These are phyloP conservation scores for Hymenoscyphus salicellus DNA, from an alignment of 2,329 filamentous ascomycete genomes.

Conservation along the genomic window DNA sequence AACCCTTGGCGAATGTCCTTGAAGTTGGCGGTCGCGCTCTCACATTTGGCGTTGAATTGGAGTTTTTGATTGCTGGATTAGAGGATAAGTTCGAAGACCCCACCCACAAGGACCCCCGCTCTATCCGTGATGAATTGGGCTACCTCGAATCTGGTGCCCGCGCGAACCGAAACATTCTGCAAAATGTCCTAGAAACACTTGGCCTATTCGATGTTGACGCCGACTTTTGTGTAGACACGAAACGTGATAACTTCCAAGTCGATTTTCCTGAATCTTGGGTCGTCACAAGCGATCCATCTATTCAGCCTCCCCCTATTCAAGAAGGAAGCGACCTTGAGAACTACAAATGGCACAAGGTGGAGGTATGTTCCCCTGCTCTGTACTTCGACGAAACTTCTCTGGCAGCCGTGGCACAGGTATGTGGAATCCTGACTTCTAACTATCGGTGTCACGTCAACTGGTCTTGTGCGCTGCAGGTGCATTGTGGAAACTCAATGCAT, in stretches of 20 bases:
- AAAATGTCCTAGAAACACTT: background rate
- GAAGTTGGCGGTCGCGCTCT: background rate
- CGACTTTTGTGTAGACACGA: background rate
- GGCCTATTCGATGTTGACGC: background rate
- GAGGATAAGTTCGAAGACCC: background rate
- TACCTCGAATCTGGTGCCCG: too few species aligned
- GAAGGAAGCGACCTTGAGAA: background rate
- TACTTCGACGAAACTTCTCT: background rate
- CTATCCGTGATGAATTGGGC: background rate
- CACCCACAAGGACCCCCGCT: background rate
- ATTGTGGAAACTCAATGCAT: background rate
- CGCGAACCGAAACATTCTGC: background rate
- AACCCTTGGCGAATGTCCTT: background rate
- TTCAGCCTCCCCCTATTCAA: background rate
- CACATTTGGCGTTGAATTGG: conserved; percentile 1
- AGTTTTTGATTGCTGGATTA: background rate
- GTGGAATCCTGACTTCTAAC: background rate
- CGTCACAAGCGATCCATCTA: background rate
- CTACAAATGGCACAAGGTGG: background rate
- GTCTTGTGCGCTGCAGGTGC: conserved; percentile 4
- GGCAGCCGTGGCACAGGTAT: background rate
- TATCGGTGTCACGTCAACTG: background rate
- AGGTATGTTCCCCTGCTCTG: background rate
- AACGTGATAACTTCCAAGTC: background rate
- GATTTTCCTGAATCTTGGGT: background rate